Evolutionary conservation across 176 grass and related monocot genomes (phyloP).

Genomic region (Echinochloa phyllopogon): DNA sequence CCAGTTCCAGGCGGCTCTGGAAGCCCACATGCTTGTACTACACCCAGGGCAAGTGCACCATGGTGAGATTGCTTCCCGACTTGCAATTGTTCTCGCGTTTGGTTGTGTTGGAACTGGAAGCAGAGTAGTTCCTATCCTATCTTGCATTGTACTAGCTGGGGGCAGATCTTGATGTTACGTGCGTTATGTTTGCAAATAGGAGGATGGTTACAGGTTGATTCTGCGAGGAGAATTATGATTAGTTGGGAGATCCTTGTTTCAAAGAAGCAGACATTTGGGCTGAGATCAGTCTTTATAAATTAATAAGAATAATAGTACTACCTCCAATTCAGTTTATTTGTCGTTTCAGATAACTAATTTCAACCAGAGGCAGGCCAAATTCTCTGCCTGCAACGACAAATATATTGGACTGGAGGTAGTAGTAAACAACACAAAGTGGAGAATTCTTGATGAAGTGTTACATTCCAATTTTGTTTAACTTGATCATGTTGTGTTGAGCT

Average conservation of each 20-base stretch:
- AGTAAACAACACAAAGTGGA: neutral
- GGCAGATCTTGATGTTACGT: neutral
- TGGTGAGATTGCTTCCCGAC: slow-evolving; percentile 51
- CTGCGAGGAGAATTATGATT: neutral
- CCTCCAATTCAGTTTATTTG: no score
- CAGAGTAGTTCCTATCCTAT: neutral
- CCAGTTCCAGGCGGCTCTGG: slow-evolving; percentile 54
- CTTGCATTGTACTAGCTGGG: neutral
- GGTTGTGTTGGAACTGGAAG: neutral
- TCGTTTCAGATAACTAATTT: no score
- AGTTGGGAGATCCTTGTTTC: neutral
- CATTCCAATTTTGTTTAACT: neutral
- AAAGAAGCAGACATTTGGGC: neutral
- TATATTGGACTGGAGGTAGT: no score
- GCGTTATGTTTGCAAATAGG: neutral
- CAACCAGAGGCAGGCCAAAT: no score
- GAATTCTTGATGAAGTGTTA: neutral
- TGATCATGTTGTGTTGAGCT: neutral
- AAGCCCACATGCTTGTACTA: slow-evolving; percentile 88
- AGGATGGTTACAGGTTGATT: neutral
- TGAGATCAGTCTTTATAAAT: neutral
- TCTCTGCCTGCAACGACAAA: no score
- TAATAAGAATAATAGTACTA: no score
- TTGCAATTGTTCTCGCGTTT: neutral
- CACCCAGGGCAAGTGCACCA: slow-evolving; percentile 80